Base-by-base conservation (phyloP, 495 filamentous ascomycete genomes). In the Hapsidospora chrysogenum region DNA sequence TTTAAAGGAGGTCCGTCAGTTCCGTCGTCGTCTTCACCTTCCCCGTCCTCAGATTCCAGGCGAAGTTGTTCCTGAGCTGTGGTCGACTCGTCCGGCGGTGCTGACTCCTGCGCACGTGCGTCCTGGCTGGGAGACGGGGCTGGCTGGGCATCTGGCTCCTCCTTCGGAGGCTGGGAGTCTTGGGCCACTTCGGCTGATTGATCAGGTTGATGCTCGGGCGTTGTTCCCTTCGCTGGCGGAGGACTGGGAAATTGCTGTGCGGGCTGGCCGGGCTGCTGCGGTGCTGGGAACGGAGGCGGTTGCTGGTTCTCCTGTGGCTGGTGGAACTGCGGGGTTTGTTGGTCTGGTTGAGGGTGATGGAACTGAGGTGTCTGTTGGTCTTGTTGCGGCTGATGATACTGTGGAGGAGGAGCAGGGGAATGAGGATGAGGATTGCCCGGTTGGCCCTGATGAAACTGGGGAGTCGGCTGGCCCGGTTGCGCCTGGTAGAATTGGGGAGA, bases 311-410 rank as follows among this genome's bases (percentile, higher is more conserved):
- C n/a, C n/a, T n/a, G n/a, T n/a, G n/a, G n/a, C n/a, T n/a, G n/a
- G n/a, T n/a, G n/a, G n/a, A n/a, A n/a, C n/a, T n/a, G n/a, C n/a
- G n/a, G n/a, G n/a, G n/a, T 21, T 21, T 33, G 20, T 15, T 11
- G 9, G 17, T 36, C 17, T 19, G 25, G 33, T 9, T 27, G 33
- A 8, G 20, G 33, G n/a, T 26, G 23, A n/a, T 26, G 33, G 14
- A 27, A 14, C 13, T 36, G 33, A 17, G 33, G 11, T 16, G 23
- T 19, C 3, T 45, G 40, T 10, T 22, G 37, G 0, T 43, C 36
- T 7, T 35, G 17, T 13, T 45, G 44, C 11, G 39, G 41, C 16
- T 37, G 40, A 27, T 14, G 29, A 16, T 38, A 33, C 18, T n/a
- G n/a, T n/a, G n/a, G n/a, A n/a, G n/a, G n/a, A n/a, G n/a, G n/a